Evolutionary conservation across 345 rosid genomes (phyloP), one percentile per base, ranked within the genome.

Genomic region (Euphorbia tirucalli): DNA sequence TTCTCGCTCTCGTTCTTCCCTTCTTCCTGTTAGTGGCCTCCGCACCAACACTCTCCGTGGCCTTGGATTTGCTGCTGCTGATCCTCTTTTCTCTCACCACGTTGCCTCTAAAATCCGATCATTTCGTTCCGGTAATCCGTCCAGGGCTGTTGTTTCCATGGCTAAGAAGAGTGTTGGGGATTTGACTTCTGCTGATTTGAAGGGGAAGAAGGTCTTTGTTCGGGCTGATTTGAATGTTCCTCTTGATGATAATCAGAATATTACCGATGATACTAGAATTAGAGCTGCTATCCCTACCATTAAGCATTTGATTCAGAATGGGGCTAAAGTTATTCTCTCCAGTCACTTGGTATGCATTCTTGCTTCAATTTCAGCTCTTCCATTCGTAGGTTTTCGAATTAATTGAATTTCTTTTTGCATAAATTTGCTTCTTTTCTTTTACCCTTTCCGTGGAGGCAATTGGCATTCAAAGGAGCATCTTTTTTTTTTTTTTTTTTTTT

Each of bases 271-370:
- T 69, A 95, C 99, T 37, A 90, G 98, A 79, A 69, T 95, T 48
- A 86, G 98, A 31, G 98, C 98, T 27, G 99, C 99, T 44, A 32
- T 95, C 55, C 99, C 99, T n/a, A 92, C 99, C 31, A 92, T 95
- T 83, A 92, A 95, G 89, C 86, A 92, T 76, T 83, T 95, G 90
- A 92, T 88, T 64, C 75, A 74, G 15, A 90, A 92, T 41, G 97
- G 98, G 27, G 96, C 99, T 73, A 92, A 86, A 81, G 98, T 95
- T 80, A 82, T 95, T 77, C 99, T 95, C 69, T 95, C 97, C 63
- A 95, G 94, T 75, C 99, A 95, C 77, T 78, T 95, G 96, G 99
- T 95, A 77, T 57, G 79, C 37, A 8, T 41, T 31, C 8, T 31
- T 61, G 3, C 2, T 11, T 14, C 22, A 0, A 1, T 56, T 25